Base-by-base conservation (phyloP, 371 early-diverging fungal species). In the Basidiobolus meristosporus region DNA sequence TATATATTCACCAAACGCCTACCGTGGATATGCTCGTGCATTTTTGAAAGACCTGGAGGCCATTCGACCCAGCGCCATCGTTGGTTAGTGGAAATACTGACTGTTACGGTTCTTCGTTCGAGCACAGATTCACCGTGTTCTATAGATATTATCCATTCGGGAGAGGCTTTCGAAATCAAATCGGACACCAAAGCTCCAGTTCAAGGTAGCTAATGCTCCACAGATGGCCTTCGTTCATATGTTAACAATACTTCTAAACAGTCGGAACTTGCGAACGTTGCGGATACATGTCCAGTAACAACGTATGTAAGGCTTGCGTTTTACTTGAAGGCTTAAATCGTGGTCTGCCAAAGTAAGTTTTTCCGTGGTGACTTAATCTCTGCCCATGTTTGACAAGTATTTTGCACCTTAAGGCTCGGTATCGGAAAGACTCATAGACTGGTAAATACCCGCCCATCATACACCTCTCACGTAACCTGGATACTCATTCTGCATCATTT, bases 1-100 rank as follows among this genome's bases (percentile, higher is more conserved):
- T 59, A 90, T 78, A 30, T 98, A 99, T 61, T 86, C 97, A 14
- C 97, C 98, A n/a, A 90, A 92, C 47, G 95, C 99, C 4, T 97
- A 91, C 48, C 81, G 99, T 40, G 99, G 98, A 5, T 70, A 92
- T 57, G 98, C 93, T 15, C 77, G 99, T 39, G 77, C 77, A 10
- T 97, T 95, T 54, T 61, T 99, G 37, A 98, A 98, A 56, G 92
- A 97, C 50, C 61, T 99, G 43, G 99, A 99, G 54, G 73, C 83
- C 18, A 75, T 92, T 37, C 68, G 98, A 42, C 82, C 98, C 1
- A 72, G 68, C 42, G 67, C 88, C 10, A 98, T 98, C 56, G 68
- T 93, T 44, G 82, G 85, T 76, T 61, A 44, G 54, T 29, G 9
- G n/a, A n/a, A n/a, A n/a, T n/a, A n/a, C n/a, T n/a, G n/a, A n/a